Conservation (phyloP, 371 early-diverging fungal genomes). For the Basidiobolus heterosporus region DNA sequence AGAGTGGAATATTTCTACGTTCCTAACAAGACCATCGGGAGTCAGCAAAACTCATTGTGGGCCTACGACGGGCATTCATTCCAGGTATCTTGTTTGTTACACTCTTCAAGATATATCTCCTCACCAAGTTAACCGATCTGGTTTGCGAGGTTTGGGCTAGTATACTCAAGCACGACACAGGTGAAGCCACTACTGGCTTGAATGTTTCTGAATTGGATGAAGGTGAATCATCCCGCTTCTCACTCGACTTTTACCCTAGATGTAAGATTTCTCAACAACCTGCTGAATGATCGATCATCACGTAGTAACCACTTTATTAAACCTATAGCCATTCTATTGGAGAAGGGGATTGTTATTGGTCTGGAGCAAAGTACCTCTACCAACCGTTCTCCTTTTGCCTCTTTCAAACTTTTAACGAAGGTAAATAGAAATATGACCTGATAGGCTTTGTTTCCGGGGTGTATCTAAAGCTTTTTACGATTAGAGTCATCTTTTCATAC, state of each 20-base stretch:
- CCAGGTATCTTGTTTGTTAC: conserved; percentile 42
- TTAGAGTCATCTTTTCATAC: neutral
- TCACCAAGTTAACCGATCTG: too few species aligned
- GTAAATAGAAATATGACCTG: neutral
- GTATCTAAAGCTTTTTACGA: neutral
- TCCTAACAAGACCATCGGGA: conserved; percentile 38
- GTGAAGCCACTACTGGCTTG: too few species aligned
- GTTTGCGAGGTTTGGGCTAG: too few species aligned
- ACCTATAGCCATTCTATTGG: conserved; percentile 43
- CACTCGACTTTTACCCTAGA: conserved; percentile 66
- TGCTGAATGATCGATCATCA: too few species aligned
- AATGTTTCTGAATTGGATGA: conserved; percentile 2
- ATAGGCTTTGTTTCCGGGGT: too few species aligned
- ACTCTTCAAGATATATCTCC: too few species aligned
- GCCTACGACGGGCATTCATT: conserved; percentile 44
- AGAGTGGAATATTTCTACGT: conserved; percentile 33
- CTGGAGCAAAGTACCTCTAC: neutral
- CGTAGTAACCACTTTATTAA: neutral
- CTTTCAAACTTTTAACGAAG: conserved; percentile 7
- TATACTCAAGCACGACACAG: too few species aligned
- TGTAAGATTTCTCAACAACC: conserved; percentile 20
- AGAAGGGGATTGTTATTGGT: conserved; percentile 63
- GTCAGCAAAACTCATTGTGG: conserved; percentile 52
- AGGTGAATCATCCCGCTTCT: conserved; percentile 25
- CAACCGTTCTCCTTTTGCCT: conserved; percentile 1